Percentiles rank a stretch among this genome's conserved stretches.
These are phyloP conservation scores for Podosphaera aphanis DNA, from an alignment of 2,329 filamentous ascomycete genomes.

Conservation along the genomic window DNA sequence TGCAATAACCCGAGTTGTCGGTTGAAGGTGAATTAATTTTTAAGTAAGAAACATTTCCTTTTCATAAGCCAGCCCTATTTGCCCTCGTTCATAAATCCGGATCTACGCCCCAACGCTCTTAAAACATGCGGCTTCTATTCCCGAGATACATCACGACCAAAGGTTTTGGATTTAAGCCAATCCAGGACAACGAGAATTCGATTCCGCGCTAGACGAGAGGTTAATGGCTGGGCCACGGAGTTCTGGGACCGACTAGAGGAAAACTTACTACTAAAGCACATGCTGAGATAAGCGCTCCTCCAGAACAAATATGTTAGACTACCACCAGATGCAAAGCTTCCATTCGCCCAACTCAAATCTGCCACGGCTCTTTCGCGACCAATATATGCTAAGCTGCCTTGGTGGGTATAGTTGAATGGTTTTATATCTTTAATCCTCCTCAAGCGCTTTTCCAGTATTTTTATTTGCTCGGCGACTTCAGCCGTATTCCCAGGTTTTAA, in stretches of 20 bases:
- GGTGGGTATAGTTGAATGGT: conserved; percentile 95
- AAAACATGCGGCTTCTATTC: conserved; percentile 28
- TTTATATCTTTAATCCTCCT: conserved; percentile 82
- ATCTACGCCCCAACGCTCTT: background rate
- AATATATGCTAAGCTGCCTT: conserved; percentile 92
- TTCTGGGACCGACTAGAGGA: too few relatives aligned
- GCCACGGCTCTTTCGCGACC: conserved; percentile 94
- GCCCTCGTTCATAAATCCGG: background rate
- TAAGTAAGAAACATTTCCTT: too few relatives aligned
- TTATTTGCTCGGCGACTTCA: conserved; percentile 50
- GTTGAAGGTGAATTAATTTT: too few relatives aligned
- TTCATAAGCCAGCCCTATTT: too few relatives aligned
- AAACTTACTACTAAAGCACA: conserved; percentile 96
- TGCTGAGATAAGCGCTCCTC: conserved; percentile 92
- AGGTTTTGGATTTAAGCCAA: conserved; percentile 92
- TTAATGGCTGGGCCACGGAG: too few relatives aligned
- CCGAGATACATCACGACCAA: conserved; percentile 80
- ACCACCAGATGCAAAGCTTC: conserved; percentile 83
- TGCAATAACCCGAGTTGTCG: too few relatives aligned
- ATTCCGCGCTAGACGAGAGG: conserved; percentile 54
- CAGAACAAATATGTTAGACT: conserved; percentile 95
- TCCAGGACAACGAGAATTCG: conserved; percentile 78
- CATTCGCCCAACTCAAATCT: conserved; percentile 91
- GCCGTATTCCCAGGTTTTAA: conserved; percentile 40
- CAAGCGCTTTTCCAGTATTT: conserved; percentile 64